These are phyloP conservation scores for Tremellales sp. DNA, from an alignment of 1,284 basidiomycete genomes.

Conservation along the genomic window DNA sequence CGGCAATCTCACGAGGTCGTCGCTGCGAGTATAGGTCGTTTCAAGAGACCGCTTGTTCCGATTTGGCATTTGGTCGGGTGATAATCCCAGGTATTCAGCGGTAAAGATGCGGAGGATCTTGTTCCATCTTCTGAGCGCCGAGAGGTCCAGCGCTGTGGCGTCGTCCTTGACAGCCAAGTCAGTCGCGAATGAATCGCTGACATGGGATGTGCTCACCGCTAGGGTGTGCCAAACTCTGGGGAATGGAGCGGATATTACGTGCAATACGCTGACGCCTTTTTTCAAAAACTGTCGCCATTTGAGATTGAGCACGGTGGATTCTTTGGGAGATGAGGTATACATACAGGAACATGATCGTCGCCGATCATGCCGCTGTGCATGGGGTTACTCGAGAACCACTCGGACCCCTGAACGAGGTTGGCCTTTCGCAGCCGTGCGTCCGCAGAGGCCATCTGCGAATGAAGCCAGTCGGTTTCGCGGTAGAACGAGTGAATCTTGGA, in stretches of 20 bases:
- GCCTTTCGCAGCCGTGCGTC: conserved; percentile 58
- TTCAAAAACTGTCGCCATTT: conserved; percentile 60
- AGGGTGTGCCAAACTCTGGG: conserved; percentile 88
- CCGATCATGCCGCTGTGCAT: conserved; percentile 62
- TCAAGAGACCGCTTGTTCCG: background rate
- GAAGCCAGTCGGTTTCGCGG: conserved; percentile 87
- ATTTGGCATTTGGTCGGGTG: conserved; percentile 17
- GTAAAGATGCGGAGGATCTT: conserved; percentile 82
- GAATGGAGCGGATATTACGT: conserved; percentile 87
- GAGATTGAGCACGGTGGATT: too few species aligned
- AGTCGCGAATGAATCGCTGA: background rate
- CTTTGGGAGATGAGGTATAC: too few species aligned
- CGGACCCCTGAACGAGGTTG: conserved; percentile 28
- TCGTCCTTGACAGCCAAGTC: conserved; percentile 63
- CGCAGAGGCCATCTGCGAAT: conserved; percentile 63
- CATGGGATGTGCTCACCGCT: conserved; percentile 52
- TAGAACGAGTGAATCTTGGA: conserved; percentile 75
- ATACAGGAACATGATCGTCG: conserved; percentile 84
- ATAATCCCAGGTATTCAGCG: conserved; percentile 80
- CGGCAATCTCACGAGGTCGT: conserved; percentile 10
- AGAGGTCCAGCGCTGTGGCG: conserved; percentile 74
- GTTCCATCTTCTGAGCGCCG: conserved; percentile 86
- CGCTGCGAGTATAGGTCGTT: too few species aligned
- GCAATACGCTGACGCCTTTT: conserved; percentile 80
- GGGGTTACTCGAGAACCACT: conserved; percentile 37